These are phyloP conservation scores for Senna siamea DNA, from an alignment of 306 rosid genomes.

Conservation along the genomic window DNA sequence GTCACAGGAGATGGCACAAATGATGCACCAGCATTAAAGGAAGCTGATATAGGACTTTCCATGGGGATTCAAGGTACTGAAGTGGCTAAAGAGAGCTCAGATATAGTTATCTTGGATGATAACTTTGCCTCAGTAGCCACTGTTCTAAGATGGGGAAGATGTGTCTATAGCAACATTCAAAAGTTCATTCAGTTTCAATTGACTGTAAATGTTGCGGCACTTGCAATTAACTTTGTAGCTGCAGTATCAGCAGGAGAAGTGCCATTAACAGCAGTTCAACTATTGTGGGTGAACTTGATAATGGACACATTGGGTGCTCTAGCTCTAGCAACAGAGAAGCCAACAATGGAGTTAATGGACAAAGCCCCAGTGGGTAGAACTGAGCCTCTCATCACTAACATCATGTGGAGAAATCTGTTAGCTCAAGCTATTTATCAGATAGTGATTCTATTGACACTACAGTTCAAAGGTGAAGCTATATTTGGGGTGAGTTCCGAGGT, in stretches of 20 bases:
- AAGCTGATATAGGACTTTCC: slow-evolving; percentile 38
- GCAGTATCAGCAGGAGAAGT: slow-evolving; percentile 27
- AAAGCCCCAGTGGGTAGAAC: slow-evolving; percentile 4
- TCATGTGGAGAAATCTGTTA: slow-evolving; percentile 38
- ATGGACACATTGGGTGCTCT: slow-evolving; percentile 39
- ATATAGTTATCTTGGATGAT: slow-evolving; percentile 41
- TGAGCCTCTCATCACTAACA: slow-evolving; percentile 33
- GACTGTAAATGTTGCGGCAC: slow-evolving; percentile 33
- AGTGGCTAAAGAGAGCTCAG: slow-evolving; percentile 41
- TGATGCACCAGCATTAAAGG: slow-evolving; percentile 36
- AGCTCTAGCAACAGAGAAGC: slow-evolving; percentile 34
- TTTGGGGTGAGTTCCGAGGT: slow-evolving; percentile 23
- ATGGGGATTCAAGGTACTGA: slow-evolving; percentile 47
- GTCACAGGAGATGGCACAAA: slow-evolving; percentile 43
- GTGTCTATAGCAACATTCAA: slow-evolving; percentile 25
- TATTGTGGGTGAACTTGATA: slow-evolving; percentile 39
- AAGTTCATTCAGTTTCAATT: slow-evolving; percentile 43
- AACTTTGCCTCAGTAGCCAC: slow-evolving; percentile 31
- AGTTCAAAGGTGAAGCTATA: slow-evolving; percentile 31
- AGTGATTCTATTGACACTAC: slow-evolving; percentile 6
- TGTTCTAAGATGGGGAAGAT: slow-evolving; percentile 36
- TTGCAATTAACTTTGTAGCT: slow-evolving; percentile 29
- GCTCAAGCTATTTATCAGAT: slow-evolving; percentile 35
- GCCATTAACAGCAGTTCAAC: slow-evolving; percentile 29
- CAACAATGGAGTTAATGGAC: slow-evolving; percentile 11